Base-by-base conservation (phyloP, 2,329 filamentous ascomycete species). In the Aspergillus calidoustus region DNA sequence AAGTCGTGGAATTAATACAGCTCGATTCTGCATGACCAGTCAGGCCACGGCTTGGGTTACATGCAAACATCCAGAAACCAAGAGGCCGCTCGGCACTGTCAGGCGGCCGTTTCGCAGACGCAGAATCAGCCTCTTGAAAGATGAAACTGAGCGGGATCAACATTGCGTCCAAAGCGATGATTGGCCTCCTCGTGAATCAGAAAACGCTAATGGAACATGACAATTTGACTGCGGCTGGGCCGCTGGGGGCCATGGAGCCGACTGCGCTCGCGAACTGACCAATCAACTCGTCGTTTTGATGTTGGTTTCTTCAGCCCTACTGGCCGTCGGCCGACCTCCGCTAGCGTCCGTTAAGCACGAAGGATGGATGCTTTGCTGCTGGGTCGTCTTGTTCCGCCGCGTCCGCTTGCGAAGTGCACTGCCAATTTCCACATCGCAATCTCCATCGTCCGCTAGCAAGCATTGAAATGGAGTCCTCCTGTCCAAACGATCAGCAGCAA, bases 251-350 rank as follows among this genome's bases (percentile, higher is more conserved):
- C 34, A 41, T 41, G 15, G 38, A 55, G 34, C 34, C 9, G 9
- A 43, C 28, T 43, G 53, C 17, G 54, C 44, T 48, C 34, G 47
- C 47, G 38, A 52, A 38, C n/a, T 25, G 30, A n/a, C 56, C 56
- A 58, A 52, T 58, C 2, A 56, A n/a, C n/a, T 22, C n/a, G 5
- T n/a, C 8, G 23, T 8, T 17, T n/a, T n/a, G 28, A 22, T 47
- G 47, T 51, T 58, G 48, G 56, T 31, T 58, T 38, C 56, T 58
- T 58, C 56, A 58, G 56, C 56, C 56, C 56, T 58, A 58, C 56
- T 58, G 25, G 25, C 38, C 34, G 54, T 30, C 34, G 25, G 25
- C 38, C 34, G 54, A 34, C 34, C 34, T 38, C 56, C 56, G 56
- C 48, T 58, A 58, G 56, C 25, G 56, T 51, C 48, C 56, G 48